Evolutionary conservation across 2,329 filamentous ascomycete species (phyloP).

Genomic region (Dactylellina leptospora): DNA sequence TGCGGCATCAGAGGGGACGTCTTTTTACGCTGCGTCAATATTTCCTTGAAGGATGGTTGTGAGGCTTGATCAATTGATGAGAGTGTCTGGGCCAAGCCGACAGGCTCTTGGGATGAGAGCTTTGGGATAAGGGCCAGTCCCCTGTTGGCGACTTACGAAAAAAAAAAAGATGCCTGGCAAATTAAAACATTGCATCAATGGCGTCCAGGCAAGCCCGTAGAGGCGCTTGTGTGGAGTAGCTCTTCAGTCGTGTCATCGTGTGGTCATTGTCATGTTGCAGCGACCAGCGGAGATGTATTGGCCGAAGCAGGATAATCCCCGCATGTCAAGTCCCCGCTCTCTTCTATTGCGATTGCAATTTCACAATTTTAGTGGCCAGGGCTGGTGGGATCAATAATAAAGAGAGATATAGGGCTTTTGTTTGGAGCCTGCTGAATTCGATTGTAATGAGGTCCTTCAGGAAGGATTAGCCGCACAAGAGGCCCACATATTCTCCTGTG

Average conservation of each 20-base stretch:
- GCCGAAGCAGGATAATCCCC: slow-evolving; percentile 39
- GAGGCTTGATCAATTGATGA: not conserved
- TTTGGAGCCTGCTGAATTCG: not conserved
- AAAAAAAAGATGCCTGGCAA: slow-evolving; percentile 32
- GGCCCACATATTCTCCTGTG: not conserved
- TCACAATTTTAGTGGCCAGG: slow-evolving; percentile 7
- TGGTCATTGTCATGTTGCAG: slow-evolving; percentile 49
- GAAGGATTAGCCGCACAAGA: slow-evolving; percentile 36
- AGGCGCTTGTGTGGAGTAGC: slow-evolving; percentile 48
- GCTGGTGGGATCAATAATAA: slow-evolving; percentile 28
- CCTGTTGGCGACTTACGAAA: slow-evolving; percentile 31
- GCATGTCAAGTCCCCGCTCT: slow-evolving; percentile 45
- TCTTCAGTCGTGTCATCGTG: slow-evolving; percentile 48
- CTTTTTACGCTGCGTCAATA: too few relatives aligned
- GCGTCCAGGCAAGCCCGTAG: slow-evolving; percentile 15
- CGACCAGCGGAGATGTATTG: slow-evolving; percentile 3
- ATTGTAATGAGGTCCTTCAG: not conserved
- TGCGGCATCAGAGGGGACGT: slow-evolving; percentile 15
- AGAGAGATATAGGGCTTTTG: slow-evolving; percentile 26
- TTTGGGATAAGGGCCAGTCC: slow-evolving; percentile 10
- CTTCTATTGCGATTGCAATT: slow-evolving; percentile 34
- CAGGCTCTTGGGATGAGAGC: slow-evolving; percentile 17
- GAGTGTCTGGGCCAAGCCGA: slow-evolving; percentile 9
- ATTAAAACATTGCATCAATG: slow-evolving; percentile 53
- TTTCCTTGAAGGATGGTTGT: too few relatives aligned